Evolutionary conservation across 2,329 filamentous ascomycete species (phyloP).

Genomic region (Mariannaea sp.): DNA sequence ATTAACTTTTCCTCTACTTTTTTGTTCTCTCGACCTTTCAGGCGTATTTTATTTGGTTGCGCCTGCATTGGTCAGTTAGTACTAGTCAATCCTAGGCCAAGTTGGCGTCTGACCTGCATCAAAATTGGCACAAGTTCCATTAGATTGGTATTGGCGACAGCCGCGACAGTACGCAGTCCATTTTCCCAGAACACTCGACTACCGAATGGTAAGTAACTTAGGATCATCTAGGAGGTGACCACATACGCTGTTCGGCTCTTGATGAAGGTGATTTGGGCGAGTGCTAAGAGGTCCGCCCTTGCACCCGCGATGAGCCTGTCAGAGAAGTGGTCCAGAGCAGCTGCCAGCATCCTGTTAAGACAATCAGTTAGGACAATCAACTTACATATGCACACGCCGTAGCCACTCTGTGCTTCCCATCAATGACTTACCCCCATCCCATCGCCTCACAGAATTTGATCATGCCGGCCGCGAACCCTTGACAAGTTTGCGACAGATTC

Average conservation of each 20-base stretch:
- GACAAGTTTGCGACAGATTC: constrained; percentile 73
- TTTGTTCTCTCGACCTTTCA: constrained; percentile 59
- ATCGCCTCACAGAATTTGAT: constrained; percentile 80
- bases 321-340: constrained; percentile 75
- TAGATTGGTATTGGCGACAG: constrained; percentile 70
- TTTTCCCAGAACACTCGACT: constrained; percentile 73
- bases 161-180: constrained; percentile 70
- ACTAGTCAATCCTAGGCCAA: background rate
- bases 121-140: constrained; percentile 72
- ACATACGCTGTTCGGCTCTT: constrained; percentile 74
- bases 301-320: constrained; percentile 76
- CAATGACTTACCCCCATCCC: constrained; percentile 64
- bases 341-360: constrained; percentile 66
- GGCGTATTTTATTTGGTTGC: constrained; percentile 67
- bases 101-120: constrained; percentile 60
- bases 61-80: constrained; percentile 49
- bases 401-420: background rate
- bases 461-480: constrained; percentile 79
- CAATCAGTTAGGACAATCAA: too few species aligned
- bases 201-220: constrained; percentile 7
- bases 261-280: constrained; percentile 74
- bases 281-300: constrained; percentile 69
- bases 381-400: background rate
- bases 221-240: background rate
- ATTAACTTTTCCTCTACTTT: constrained; percentile 68